Base-by-base conservation (phyloP, 352 stramenopile genomes). In the Phytophthora litchii region DNA sequence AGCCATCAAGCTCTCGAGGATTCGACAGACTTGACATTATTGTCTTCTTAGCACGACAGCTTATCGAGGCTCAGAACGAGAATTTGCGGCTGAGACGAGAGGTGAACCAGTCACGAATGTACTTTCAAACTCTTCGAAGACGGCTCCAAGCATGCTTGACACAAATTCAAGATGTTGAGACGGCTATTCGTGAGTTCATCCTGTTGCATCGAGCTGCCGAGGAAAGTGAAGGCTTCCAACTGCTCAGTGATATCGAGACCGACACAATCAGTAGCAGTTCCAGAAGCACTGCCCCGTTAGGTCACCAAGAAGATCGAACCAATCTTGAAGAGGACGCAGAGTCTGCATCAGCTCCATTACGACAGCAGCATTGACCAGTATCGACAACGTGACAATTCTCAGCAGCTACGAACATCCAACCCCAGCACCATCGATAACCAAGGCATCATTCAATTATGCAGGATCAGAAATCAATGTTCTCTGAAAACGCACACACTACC, bases 41-140 rank as follows among this genome's bases (percentile, higher is more conserved):
- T 36, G 1, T 41, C n/a, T 45, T 38, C 20, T 48, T 60, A 6
- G 20, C 37, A 29, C 42, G 49, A 5, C 51, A 25, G 12, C 53
- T 49, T 44, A n/a, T 60, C 6, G 48, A 43, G 21, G 21, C 29
- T 19, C 38, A 41, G 21, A 19, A 19, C 29, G 48, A 66, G 13
- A 66, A 66, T 37, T 48, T 34, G 10, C 29, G 20, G 35, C 27
- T 66, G 16, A 38, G 57, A 45, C 25, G 23, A 23, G 48, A 60
- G 29, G 9, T 46, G 19, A 23, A 48, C 32, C 57, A 49, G 1
- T 45, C 47, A 4, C 48, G 29, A 19, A 25, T 31, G 10, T 25
- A 48, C 1, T 12, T 19, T 3, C 25, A 34, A 21, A 16, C 19
- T 3, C 48, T 66, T 7, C 23, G 47, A 27, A 48, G 14, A 25